These are phyloP conservation scores for Nannochloropsis granulata DNA, from an alignment of 108 stramenopile species.

Conservation along the genomic window DNA sequence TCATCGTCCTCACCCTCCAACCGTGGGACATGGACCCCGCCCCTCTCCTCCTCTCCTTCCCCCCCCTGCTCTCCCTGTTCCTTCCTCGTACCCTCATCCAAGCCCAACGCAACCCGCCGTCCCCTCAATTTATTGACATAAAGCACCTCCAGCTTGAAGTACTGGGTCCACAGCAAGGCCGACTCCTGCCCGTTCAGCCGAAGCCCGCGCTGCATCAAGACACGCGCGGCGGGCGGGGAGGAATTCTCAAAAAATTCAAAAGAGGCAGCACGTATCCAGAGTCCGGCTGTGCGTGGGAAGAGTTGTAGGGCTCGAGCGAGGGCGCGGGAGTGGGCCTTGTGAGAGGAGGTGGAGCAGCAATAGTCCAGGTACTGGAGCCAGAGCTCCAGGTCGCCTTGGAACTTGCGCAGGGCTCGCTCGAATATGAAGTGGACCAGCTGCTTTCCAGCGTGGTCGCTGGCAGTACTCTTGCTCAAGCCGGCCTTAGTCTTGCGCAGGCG, in stretches of 20 bases:
- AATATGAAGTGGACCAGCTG: slow-evolving; percentile 18
- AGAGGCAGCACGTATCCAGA: slow-evolving; percentile 30
- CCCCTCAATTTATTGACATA: slow-evolving; percentile 25
- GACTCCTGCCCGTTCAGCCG: slow-evolving; percentile 11
- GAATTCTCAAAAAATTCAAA: slow-evolving; percentile 25
- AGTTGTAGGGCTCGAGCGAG: slow-evolving; percentile 28
- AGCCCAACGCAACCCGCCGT: slow-evolving; percentile 18
- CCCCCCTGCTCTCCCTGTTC: background rate
- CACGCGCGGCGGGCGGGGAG: slow-evolving; percentile 17
- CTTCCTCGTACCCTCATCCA: background rate
- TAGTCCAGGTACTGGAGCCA: slow-evolving; percentile 32
- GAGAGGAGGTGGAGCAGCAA: slow-evolving; percentile 12
- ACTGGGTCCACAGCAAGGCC: slow-evolving; percentile 23
- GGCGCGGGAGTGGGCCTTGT: slow-evolving; percentile 16
- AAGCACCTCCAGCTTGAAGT: slow-evolving; percentile 24
- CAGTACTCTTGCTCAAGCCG: background rate
- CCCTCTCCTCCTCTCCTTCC: background rate
- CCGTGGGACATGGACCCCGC: background rate
- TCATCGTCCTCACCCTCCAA: background rate
- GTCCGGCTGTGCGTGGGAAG: slow-evolving; percentile 24
- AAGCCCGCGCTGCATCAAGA: slow-evolving; percentile 26
- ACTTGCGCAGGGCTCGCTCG: slow-evolving; percentile 23
- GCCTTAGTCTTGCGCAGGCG: slow-evolving; percentile 10
- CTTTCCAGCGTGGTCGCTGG: slow-evolving; percentile 9
- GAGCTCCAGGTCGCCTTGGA: slow-evolving; percentile 25